Base-by-base conservation (phyloP, 2,329 filamentous ascomycete species). In the Cladosporium halotolerans region DNA sequence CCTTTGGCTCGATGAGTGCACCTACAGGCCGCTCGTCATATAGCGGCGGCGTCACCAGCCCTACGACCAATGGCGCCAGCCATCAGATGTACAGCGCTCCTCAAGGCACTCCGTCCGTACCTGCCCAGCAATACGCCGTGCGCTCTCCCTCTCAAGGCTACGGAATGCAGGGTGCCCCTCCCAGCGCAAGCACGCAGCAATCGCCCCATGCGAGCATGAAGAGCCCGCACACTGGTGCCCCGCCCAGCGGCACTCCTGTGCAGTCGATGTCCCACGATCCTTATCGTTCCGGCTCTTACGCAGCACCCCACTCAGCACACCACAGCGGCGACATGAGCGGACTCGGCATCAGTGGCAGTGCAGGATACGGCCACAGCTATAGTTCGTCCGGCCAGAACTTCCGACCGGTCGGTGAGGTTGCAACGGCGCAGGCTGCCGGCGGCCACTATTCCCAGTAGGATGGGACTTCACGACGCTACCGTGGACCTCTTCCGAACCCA, bases 131-230 rank as follows among this genome's bases (percentile, higher is more conserved):
- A 13, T 67, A 67, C 49, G 59, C 63, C 10, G 63, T 67, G 4
- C 61, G 64, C 9, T 67, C 65, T 19, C 65, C 65, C 2, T 56
- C 58, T 1, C 64, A 65, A 45, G 58, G 53, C 38, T 66, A 66
- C 42, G 58, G 62, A 9, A 59, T 65, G 45, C 55, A 60, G 32
- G 64, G 64, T 43, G 62, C 63, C 18, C 58, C 62, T 0, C 58
- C 57, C 13, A 64, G 60, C 44, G 60, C 60, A n/a, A 55, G 62
- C 13, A 55, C 60, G 4, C 64, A 65, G 34, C 48, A 51, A 10
- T 66, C 65, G 9, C 62, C 65, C 9, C 62, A 65, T 44, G 50
- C 61, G 2, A 57, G 52, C 2, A 53, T 62, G 13, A 66, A 65
- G 56, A 66, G 62, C 54, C 64, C 65, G 28, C 56, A 59, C 28